These are phyloP conservation scores for Hypoxylon crocopeplum DNA, from an alignment of 495 filamentous ascomycete genomes.

Conservation along the genomic window DNA sequence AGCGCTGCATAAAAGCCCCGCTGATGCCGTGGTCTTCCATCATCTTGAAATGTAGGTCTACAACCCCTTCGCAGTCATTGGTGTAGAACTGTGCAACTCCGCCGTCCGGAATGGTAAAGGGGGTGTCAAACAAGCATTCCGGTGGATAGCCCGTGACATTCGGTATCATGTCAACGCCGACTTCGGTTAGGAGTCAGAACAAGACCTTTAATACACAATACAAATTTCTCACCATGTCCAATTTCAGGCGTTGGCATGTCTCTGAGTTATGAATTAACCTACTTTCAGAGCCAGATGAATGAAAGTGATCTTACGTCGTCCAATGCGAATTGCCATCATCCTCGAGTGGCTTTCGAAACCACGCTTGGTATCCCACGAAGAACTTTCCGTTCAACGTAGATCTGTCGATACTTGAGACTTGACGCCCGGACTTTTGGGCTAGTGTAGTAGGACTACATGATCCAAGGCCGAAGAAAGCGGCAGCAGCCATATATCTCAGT, in stretches of 20 bases:
- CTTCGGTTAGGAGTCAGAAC: constrained; percentile 6
- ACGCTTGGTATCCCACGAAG: constrained; percentile 44
- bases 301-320: constrained; percentile 30
- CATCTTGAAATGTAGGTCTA: constrained; percentile 43
- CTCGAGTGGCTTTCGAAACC: constrained; percentile 40
- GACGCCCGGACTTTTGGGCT: background rate
- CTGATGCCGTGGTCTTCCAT: constrained; percentile 44
- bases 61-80: constrained; percentile 43
- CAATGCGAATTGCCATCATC: constrained; percentile 42
- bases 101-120: constrained; percentile 34
- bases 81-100: constrained; percentile 38
- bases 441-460: background rate
- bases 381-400: constrained; percentile 40
- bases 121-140: constrained; percentile 42
- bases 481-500: too few species aligned
- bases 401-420: constrained; percentile 33
- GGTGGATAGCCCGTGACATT: constrained; percentile 42
- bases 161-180: constrained; percentile 43
- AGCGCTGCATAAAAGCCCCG: constrained; percentile 42
- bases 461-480: background rate
- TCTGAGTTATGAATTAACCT: constrained; percentile 16
- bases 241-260: constrained; percentile 33
- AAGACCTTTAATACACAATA: background rate
- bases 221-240: constrained; percentile 26
- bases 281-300: background rate